Conservation (phyloP, 2,329 filamentous ascomycete genomes). For the Pseudogymnoascus sp. region DNA sequence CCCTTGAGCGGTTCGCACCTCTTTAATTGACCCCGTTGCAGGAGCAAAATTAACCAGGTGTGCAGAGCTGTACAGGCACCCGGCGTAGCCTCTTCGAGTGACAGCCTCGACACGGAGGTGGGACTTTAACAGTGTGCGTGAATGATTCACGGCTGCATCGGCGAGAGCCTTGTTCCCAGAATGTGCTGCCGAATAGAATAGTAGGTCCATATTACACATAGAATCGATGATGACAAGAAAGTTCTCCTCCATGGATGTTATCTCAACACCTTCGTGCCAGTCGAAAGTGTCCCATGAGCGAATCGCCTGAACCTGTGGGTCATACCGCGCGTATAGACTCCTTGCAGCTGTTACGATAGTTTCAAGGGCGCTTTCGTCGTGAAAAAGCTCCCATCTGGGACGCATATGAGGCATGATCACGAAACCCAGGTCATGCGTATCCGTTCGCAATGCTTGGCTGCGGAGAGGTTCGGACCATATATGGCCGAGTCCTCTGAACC, state of each 20-base stretch:
- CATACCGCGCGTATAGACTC: conserved; percentile 14
- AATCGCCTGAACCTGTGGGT: conserved; percentile 15
- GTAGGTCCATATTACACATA: conserved; percentile 23
- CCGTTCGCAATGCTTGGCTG: conserved; percentile 19
- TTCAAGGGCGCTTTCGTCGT: conserved; percentile 15
- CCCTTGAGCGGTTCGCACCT: conserved; percentile 27
- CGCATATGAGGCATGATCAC: conserved; percentile 37
- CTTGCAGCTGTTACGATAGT: conserved; percentile 25
- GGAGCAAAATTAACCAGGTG: conserved; percentile 37
- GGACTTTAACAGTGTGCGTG: no score
- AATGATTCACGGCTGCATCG: no score
- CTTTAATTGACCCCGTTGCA: conserved; percentile 28
- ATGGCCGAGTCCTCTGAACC: conserved; percentile 13
- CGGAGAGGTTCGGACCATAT: conserved; percentile 16
- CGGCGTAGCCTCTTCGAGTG: neutral
- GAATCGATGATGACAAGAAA: conserved; percentile 30
- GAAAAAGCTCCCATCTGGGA: conserved; percentile 21
- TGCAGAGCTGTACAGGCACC: neutral
- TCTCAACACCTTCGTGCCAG: no score
- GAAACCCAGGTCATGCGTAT: conserved; percentile 41
- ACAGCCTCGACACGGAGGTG: neutral
- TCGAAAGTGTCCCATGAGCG: conserved; percentile 33
- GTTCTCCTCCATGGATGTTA: conserved; percentile 17
- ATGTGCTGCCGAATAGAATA: neutral
- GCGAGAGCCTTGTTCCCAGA: neutral